Conservation (phyloP, 345 rosid genomes). For the Ricinus communis region DNA sequence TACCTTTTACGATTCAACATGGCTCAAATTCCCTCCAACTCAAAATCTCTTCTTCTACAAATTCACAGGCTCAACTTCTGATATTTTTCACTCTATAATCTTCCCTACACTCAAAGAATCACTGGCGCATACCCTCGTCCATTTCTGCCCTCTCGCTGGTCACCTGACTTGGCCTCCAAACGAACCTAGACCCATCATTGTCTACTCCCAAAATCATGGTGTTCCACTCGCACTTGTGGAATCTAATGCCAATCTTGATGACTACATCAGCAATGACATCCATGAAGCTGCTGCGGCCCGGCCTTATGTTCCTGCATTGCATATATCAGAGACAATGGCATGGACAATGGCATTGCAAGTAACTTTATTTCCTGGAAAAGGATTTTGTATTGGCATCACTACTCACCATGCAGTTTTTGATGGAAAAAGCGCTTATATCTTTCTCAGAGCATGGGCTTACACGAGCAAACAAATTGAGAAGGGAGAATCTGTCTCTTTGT, state of each 20-base stretch:
- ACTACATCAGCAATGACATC: neutral
- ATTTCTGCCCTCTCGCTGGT: slow-evolving; percentile 22
- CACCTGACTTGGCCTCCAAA: slow-evolving; percentile 12
- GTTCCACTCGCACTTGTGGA: neutral
- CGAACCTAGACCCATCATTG: neutral
- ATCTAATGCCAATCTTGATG: slow-evolving; percentile 3
- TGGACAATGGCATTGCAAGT: slow-evolving; percentile 1
- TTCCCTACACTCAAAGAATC: slow-evolving; percentile 21
- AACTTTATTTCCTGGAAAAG: slow-evolving; percentile 2
- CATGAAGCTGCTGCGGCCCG: neutral
- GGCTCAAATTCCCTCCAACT: slow-evolving; percentile 19
- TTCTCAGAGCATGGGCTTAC: slow-evolving; percentile 1
- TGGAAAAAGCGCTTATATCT: slow-evolving; percentile 7
- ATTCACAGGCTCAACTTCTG: neutral
- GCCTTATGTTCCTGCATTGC: slow-evolving; percentile 2
- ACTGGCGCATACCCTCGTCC: slow-evolving; percentile 9
- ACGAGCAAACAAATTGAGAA: neutral
- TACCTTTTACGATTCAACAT: slow-evolving; percentile 11
- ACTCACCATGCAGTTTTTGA: slow-evolving; percentile 5
- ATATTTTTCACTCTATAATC: neutral
- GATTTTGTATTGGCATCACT: slow-evolving; percentile 8
- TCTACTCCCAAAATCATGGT: slow-evolving; percentile 1
- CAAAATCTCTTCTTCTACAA: slow-evolving; percentile 14
- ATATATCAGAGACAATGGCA: neutral
- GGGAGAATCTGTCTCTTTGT: neutral